phyloP scores from a whole-genome alignment of 2,329 filamentous ascomycete genomes.

The Diaporthe vaccinii region DNA sequence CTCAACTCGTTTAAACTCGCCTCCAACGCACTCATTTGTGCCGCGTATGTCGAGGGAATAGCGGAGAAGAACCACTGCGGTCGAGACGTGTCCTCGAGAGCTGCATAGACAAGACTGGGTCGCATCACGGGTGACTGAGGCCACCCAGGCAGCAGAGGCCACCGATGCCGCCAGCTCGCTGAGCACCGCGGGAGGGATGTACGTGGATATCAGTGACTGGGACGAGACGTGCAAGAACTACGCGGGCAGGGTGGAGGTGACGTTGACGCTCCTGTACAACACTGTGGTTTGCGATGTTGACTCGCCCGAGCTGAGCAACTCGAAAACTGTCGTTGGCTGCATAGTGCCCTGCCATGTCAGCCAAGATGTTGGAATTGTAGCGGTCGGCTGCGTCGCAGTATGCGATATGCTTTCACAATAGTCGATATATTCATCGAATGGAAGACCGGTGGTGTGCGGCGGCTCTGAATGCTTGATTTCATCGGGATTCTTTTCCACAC shows the following conservation, averaged over 20 bases:
- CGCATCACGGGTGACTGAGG: not conserved
- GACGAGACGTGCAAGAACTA: not conserved
- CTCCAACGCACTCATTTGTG: conserved; percentile 1
- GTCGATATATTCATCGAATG: not conserved
- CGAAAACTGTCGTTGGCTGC: not conserved
- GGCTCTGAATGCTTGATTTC: too few species aligned
- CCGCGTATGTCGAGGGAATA: not conserved
- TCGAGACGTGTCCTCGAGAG: not conserved
- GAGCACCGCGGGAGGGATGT: not conserved
- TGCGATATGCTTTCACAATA: not conserved
- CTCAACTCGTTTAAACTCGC: not conserved
- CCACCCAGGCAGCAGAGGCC: conserved; percentile 7
- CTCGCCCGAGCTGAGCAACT: not conserved
- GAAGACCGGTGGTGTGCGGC: not conserved
- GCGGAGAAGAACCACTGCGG: conserved; percentile 30
- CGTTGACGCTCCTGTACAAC: not conserved
- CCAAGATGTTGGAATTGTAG: not conserved
- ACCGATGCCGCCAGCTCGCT: conserved; percentile 10
- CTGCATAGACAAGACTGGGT: conserved; percentile 19
- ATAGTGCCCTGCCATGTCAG: not conserved
- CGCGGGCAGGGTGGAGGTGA: not conserved
- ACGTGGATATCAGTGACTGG: not conserved
- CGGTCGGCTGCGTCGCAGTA: not conserved
- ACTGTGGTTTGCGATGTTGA: not conserved
- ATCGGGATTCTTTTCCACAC: too few species aligned